These are phyloP conservation scores for Mortierella alpina DNA, from an alignment of 192 early-diverging fungal genomes.

Conservation along the genomic window DNA sequence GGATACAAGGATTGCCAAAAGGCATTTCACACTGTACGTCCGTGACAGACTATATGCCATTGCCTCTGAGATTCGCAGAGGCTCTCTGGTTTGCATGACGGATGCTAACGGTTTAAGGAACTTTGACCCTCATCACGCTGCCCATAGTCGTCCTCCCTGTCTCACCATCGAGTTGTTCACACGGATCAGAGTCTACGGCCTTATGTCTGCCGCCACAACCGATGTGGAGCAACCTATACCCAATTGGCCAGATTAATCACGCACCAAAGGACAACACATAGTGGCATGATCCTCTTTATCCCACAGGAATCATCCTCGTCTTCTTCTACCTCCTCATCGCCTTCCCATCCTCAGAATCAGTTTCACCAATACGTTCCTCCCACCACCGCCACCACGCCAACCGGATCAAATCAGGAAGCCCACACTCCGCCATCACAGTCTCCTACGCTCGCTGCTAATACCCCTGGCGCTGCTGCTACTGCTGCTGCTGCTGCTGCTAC, in stretches of 20 bases:
- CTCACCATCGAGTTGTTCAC: slow-evolving; percentile 51
- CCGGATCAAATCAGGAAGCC: slow-evolving; percentile 1
- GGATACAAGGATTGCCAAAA: slow-evolving; percentile 53
- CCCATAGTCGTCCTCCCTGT: slow-evolving; percentile 45
- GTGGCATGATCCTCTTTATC: slow-evolving; percentile 53
- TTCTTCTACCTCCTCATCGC: slow-evolving; percentile 14
- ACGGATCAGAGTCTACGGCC: slow-evolving; percentile 44
- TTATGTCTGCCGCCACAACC: slow-evolving; percentile 51
- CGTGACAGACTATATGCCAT: neutral
- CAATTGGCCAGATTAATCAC: slow-evolving; percentile 49
- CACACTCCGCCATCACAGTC: neutral
- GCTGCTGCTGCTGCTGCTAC: no score
- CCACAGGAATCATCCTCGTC: slow-evolving; percentile 40
- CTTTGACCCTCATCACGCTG: no score
- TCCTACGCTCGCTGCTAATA: no score
- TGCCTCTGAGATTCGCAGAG: neutral
- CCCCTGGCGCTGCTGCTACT: no score
- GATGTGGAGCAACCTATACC: slow-evolving; percentile 53
- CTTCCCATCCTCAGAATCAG: slow-evolving; percentile 10
- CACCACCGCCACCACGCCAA: slow-evolving; percentile 1
- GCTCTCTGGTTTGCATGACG: neutral
- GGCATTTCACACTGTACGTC: slow-evolving; percentile 47
- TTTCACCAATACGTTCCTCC: neutral
- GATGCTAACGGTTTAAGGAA: no score
- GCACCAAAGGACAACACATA: slow-evolving; percentile 47